A percentile compares a stretch with the other conserved stretches of the same genome.
These are phyloP conservation scores for Ophiosphaerella herpotricha DNA, from an alignment of 2,329 filamentous ascomycete species.

Conservation along the genomic window DNA sequence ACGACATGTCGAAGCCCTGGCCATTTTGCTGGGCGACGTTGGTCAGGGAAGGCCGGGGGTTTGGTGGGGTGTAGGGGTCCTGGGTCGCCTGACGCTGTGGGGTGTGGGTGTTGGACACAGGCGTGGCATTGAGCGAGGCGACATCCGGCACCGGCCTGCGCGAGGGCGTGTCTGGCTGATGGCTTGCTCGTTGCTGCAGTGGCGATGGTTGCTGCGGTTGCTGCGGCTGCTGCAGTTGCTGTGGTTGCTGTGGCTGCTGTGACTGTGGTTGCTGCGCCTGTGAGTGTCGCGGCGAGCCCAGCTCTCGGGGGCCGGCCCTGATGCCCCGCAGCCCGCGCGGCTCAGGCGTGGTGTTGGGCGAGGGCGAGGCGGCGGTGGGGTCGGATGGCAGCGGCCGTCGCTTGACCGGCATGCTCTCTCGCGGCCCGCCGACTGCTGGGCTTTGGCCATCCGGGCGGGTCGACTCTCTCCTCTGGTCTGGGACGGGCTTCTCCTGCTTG, in stretches of 20 bases:
- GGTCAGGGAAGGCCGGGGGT: constrained; percentile 30
- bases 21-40: constrained; percentile 24
- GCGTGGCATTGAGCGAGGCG: constrained; percentile 24
- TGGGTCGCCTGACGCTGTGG: constrained; percentile 30
- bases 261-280: constrained; percentile 11
- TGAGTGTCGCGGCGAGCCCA: constrained; percentile 41
- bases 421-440: constrained; percentile 51
- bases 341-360: constrained; percentile 35
- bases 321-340: constrained; percentile 34
- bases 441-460: constrained; percentile 43
- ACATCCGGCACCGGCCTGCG: constrained; percentile 37
- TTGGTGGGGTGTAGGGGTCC: constrained; percentile 27
- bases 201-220: constrained; percentile 25
- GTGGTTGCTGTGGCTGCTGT: too few relatives aligned
- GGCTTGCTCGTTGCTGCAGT: constrained; percentile 18
- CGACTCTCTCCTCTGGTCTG: constrained; percentile 57
- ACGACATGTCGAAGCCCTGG: constrained; percentile 42
- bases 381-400: constrained; percentile 82
- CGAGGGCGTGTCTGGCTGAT: constrained; percentile 28
- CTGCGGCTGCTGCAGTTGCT: constrained; percentile 31
- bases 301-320: constrained; percentile 40
- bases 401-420: constrained; percentile 70
- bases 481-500: constrained; percentile 71
- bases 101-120: constrained; percentile 27
- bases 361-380: constrained; percentile 61